Conservation (phyloP, 1,284 basidiomycete genomes). For the Heterobasidion parviporum region DNA sequence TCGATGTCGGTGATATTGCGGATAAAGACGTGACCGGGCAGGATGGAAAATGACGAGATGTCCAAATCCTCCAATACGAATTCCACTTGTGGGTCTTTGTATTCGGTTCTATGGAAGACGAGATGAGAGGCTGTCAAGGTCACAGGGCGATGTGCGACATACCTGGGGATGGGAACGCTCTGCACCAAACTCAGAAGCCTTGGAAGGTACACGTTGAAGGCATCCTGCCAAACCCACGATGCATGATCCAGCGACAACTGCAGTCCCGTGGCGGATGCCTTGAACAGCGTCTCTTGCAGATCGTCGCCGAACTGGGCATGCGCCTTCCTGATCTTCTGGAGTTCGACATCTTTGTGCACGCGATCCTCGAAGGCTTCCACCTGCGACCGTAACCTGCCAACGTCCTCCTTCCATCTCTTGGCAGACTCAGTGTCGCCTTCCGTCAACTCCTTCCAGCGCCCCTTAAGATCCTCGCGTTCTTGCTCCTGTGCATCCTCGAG, state of each 20-base stretch:
- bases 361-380: slow-evolving; percentile 33
- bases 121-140: not conserved
- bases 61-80: slow-evolving; percentile 67
- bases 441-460: slow-evolving; percentile 40
- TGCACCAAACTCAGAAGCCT: slow-evolving; percentile 37
- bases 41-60: slow-evolving; percentile 50
- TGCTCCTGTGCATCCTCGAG: slow-evolving; percentile 45
- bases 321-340: slow-evolving; percentile 35
- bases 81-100: slow-evolving; percentile 53
- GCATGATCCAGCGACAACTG: slow-evolving; percentile 46
- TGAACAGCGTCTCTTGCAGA: slow-evolving; percentile 34
- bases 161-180: slow-evolving; percentile 60
- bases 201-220: slow-evolving; percentile 59
- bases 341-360: slow-evolving; percentile 38
- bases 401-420: slow-evolving; percentile 42
- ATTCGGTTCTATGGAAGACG: slow-evolving; percentile 49
- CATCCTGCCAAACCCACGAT: slow-evolving; percentile 66
- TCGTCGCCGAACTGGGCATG: slow-evolving; percentile 39
- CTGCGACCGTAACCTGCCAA: slow-evolving; percentile 36
- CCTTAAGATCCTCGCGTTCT: slow-evolving; percentile 33
- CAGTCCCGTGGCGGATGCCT: slow-evolving; percentile 30
- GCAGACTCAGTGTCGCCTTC: slow-evolving; percentile 31
- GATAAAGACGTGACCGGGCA: slow-evolving; percentile 63
- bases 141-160: slow-evolving; percentile 10
- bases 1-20: slow-evolving; percentile 68